Evolutionary conservation across 2,329 filamentous ascomycete genomes (phyloP).

Genomic region (Trichoderma asperellum): DNA sequence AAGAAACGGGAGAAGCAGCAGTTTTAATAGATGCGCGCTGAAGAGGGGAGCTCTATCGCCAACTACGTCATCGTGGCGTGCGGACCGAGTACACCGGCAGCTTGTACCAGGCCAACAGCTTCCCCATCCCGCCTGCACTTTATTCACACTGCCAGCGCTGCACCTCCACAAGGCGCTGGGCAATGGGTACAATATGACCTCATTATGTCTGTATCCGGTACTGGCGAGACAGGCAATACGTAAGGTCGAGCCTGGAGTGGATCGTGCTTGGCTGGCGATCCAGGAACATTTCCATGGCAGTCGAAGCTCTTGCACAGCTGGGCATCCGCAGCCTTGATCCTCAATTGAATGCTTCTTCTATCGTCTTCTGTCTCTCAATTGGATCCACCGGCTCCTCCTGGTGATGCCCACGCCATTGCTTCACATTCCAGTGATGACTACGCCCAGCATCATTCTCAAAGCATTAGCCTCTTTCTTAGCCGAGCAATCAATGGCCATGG

Average conservation of each 20-base stretch:
- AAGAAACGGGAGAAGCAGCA: conserved; percentile 20
- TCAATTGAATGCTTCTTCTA: not conserved
- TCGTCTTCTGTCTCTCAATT: not conserved
- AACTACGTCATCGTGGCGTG: conserved; percentile 32
- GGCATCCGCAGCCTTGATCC: not conserved
- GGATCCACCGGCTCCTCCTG: not conserved
- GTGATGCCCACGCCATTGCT: not conserved
- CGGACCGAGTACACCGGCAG: conserved; percentile 10
- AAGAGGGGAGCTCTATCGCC: conserved; percentile 25
- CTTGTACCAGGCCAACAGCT: conserved; percentile 7
- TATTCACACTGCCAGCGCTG: conserved; percentile 10
- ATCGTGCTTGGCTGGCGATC: conserved; percentile 15
- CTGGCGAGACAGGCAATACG: conserved; percentile 18
- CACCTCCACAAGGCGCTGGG: conserved; percentile 17
- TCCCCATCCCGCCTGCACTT: not conserved
- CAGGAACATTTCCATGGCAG: conserved; percentile 12
- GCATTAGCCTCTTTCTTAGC: not conserved
- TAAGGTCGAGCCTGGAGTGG: conserved; percentile 12
- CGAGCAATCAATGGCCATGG: not conserved
- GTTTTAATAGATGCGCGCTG: conserved; percentile 20
- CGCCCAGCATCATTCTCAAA: not conserved
- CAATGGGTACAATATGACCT: conserved; percentile 26
- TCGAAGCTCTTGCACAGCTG: not conserved
- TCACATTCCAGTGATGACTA: not conserved
- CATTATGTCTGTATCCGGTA: conserved; percentile 22